Evolutionary conservation across 257 asterid species (phyloP).

Genomic region (Forsythia viridissima): DNA sequence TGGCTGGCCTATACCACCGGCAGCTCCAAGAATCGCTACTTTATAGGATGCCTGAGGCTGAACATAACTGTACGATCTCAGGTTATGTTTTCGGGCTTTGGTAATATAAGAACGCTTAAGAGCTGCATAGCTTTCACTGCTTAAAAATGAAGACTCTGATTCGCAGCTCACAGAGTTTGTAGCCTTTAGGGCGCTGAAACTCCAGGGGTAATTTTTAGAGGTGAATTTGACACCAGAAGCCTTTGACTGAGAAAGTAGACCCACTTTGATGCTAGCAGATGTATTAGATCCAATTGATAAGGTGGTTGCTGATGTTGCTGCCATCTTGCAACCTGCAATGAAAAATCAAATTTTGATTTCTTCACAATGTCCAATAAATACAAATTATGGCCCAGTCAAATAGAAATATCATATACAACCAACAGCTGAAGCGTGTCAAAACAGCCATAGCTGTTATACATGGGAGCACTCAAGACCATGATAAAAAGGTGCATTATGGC

Average conservation of each 20-base stretch:
- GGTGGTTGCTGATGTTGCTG: constrained; percentile 66
- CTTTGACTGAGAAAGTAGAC: constrained; percentile 41
- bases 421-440: background rate
- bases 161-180: constrained; percentile 34
- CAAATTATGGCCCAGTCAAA: background rate
- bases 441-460: background rate
- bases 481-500: background rate
- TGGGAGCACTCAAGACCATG: background rate
- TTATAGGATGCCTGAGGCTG: constrained; percentile 87
- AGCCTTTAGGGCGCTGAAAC: constrained; percentile 59
- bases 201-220: constrained; percentile 40
- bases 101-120: constrained; percentile 35
- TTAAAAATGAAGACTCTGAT: constrained; percentile 47
- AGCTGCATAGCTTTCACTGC: constrained; percentile 41
- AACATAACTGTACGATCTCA: constrained; percentile 38
- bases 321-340: constrained; percentile 62
- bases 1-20: constrained; percentile 90
- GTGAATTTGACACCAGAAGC: constrained; percentile 45
- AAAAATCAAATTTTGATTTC: background rate
- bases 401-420: background rate
- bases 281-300: constrained; percentile 55
- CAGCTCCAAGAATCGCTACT: constrained; percentile 81
- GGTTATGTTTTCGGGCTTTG: constrained; percentile 34
- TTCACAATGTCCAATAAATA: background rate
- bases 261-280: constrained; percentile 41